These are phyloP conservation scores for Geotrichum cucujoidarum DNA, from an alignment of 1,139 yeast species.

Conservation along the genomic window DNA sequence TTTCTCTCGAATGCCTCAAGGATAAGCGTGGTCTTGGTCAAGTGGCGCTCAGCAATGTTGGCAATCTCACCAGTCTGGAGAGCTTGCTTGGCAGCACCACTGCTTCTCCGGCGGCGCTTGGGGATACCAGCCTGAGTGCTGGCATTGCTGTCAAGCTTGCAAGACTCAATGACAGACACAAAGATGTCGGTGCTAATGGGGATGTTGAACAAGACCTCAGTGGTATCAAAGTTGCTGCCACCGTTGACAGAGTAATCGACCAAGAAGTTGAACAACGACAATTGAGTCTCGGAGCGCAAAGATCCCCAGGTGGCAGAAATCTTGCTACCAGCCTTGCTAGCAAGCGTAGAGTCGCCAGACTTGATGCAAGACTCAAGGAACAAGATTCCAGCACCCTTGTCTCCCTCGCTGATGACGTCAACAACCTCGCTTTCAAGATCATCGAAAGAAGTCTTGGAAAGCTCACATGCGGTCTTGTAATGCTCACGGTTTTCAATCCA, in stretches of 20 bases:
- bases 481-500: conserved; percentile 44
- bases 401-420: conserved; percentile 54
- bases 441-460: conserved; percentile 47
- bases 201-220: conserved; percentile 51
- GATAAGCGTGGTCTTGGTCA: conserved; percentile 70
- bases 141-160: conserved; percentile 39
- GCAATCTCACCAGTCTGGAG: conserved; percentile 65
- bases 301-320: conserved; percentile 50
- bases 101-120: conserved; percentile 64
- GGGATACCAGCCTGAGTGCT: conserved; percentile 41
- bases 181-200: conserved; percentile 46
- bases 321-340: conserved; percentile 49
- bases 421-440: conserved; percentile 54
- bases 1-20: conserved; percentile 68
- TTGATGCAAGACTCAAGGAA: conserved; percentile 51
- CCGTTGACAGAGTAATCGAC: conserved; percentile 51
- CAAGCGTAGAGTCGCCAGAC: conserved; percentile 47
- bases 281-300: conserved; percentile 54
- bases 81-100: conserved; percentile 70
- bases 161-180: conserved; percentile 47
- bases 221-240: conserved; percentile 45
- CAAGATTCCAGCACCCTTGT: conserved; percentile 52
- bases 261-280: conserved; percentile 53
- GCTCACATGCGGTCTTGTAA: conserved; percentile 45
- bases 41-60: conserved; percentile 67